Conservation (phyloP, 1,284 basidiomycete genomes). For the Meira miltonrushii region DNA sequence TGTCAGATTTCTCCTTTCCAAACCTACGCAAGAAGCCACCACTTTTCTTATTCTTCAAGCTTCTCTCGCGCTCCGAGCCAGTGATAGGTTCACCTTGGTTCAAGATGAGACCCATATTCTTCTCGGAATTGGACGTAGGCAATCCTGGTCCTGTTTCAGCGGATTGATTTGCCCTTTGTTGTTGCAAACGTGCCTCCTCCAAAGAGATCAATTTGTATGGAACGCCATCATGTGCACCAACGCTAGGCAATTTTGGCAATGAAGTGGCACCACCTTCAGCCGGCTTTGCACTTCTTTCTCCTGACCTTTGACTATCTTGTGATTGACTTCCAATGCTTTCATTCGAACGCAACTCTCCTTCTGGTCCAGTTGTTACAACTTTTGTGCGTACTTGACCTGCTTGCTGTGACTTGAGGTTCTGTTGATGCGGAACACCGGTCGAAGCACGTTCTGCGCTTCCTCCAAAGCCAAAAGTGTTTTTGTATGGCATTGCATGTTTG, state of each 20-base stretch:
- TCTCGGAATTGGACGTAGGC: not conserved
- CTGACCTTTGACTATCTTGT: not conserved
- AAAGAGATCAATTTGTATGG: slow-evolving; percentile 45
- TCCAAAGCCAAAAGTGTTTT: too few species aligned
- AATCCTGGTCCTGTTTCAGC: not conserved
- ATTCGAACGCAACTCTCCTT: too few species aligned
- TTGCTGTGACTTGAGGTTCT: too few species aligned
- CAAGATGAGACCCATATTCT: not conserved
- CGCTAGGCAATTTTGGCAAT: not conserved
- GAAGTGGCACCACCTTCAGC: too few species aligned
- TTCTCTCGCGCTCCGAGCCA: slow-evolving; percentile 8
- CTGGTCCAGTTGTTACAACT: too few species aligned
- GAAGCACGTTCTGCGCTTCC: too few species aligned
- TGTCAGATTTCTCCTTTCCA: slow-evolving; percentile 28
- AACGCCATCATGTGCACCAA: slow-evolving; percentile 31
- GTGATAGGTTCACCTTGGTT: not conserved
- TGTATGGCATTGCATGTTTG: too few species aligned
- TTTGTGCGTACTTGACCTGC: too few species aligned
- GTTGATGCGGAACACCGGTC: too few species aligned
- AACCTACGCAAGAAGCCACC: slow-evolving; percentile 36
- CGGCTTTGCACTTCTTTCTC: too few species aligned
- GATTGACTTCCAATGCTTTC: not conserved
- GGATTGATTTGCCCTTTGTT: slow-evolving; percentile 3
- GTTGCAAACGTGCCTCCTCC: slow-evolving; percentile 33
- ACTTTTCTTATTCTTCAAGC: slow-evolving; percentile 42